These are phyloP conservation scores for Diphasiastrum complanatum DNA, from an alignment of 83 land plant species.

Conservation along the genomic window DNA sequence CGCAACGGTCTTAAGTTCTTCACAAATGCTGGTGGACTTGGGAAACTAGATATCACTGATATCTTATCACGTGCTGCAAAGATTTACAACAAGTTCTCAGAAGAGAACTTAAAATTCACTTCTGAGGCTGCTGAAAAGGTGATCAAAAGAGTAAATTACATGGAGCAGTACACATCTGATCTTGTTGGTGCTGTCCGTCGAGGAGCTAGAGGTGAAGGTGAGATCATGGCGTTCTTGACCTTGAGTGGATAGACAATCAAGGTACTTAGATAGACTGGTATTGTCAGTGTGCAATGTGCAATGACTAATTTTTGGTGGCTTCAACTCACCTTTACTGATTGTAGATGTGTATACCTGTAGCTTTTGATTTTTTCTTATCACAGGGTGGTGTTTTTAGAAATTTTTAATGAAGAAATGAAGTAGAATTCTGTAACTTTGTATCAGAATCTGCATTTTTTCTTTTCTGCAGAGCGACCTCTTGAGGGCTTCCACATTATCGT, in stretches of 20 bases:
- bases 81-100: constrained; percentile 45
- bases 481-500: constrained; percentile 96
- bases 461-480: constrained; percentile 77
- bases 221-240: background rate
- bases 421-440: too few relatives aligned
- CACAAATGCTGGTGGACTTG: constrained; percentile 90
- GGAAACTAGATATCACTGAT: constrained; percentile 80
- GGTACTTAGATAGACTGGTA: too few relatives aligned
- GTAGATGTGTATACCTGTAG: too few relatives aligned
- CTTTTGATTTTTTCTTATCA: too few relatives aligned
- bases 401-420: too few relatives aligned
- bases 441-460: constrained; percentile 9
- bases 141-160: constrained; percentile 63
- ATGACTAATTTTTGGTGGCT: too few relatives aligned
- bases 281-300: too few relatives aligned
- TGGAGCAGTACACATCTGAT: constrained; percentile 71
- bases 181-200: constrained; percentile 81
- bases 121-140: constrained; percentile 11
- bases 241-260: background rate
- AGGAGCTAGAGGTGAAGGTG: constrained; percentile 89
- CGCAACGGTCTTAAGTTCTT: constrained; percentile 97
- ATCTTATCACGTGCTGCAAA: constrained; percentile 73
- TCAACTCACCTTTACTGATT: too few relatives aligned
- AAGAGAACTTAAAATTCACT: constrained; percentile 26
- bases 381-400: too few relatives aligned